These are phyloP conservation scores for Trichoderma gracile DNA, from an alignment of 2,329 filamentous ascomycete genomes.

Conservation along the genomic window DNA sequence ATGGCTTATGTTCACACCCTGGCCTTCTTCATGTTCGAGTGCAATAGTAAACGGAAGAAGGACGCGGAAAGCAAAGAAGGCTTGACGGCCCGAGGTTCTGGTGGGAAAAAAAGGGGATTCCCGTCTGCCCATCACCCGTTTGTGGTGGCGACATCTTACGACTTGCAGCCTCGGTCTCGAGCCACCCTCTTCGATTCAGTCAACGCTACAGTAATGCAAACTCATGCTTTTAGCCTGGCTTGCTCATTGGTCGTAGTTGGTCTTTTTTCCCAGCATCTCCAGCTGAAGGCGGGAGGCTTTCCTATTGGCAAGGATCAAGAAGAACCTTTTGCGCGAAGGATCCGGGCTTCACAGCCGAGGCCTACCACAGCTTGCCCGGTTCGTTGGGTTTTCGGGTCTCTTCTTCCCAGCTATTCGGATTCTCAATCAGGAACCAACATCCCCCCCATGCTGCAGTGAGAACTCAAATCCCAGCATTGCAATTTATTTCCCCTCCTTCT, in stretches of 20 bases:
- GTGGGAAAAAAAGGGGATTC: neutral
- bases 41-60: neutral
- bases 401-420: slow-evolving; percentile 7
- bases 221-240: neutral
- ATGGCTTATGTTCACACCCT: neutral
- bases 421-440: neutral
- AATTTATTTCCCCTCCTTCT: too few relatives aligned
- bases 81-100: neutral
- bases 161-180: neutral
- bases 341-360: neutral
- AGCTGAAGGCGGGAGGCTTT: neutral
- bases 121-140: neutral
- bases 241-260: neutral
- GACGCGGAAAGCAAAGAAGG: neutral
- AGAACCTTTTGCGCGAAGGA: slow-evolving; percentile 7
- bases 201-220: neutral
- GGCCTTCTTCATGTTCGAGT: neutral
- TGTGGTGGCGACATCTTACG: neutral
- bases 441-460: neutral
- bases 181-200: neutral
- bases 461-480: neutral
- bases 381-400: neutral
- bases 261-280: neutral
- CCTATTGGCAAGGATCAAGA: slow-evolving; percentile 10
- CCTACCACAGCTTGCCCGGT: neutral